Evolutionary conservation across 805 yeast genomes (phyloP).

Genomic region (Barnettozyma sucrosica): DNA sequence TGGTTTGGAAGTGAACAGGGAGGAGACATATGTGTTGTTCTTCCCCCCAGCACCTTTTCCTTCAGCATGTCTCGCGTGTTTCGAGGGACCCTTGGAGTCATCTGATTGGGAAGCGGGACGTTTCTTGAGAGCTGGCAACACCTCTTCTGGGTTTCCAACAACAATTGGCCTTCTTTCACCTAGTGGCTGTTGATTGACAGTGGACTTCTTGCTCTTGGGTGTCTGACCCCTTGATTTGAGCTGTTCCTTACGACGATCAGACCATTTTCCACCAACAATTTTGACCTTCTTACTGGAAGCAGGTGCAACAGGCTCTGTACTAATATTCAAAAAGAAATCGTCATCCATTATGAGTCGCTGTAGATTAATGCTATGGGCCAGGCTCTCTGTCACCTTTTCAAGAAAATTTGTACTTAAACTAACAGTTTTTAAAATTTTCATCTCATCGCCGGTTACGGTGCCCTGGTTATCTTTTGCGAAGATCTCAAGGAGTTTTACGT

Average conservation of each 20-base stretch:
- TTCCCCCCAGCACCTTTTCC: conserved; percentile 47
- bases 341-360: conserved; percentile 41
- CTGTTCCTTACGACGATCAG: conserved; percentile 55
- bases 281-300: conserved; percentile 28
- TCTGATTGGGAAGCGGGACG: conserved; percentile 12
- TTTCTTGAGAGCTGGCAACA: conserved; percentile 2
- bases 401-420: too few relatives aligned
- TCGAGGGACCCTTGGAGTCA: conserved; percentile 25
- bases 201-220: conserved; percentile 10
- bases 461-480: too few relatives aligned
- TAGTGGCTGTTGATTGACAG: conserved; percentile 1
- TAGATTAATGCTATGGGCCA: background rate
- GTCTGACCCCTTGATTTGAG: conserved; percentile 20
- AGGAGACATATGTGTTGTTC: conserved; percentile 70
- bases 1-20: conserved; percentile 71
- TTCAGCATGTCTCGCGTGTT: conserved; percentile 39
- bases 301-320: conserved; percentile 33
- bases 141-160: conserved; percentile 9
- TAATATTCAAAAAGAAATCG: conserved; percentile 72
- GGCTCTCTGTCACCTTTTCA: background rate
- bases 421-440: background rate
- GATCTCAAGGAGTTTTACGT: background rate
- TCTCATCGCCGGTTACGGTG: background rate
- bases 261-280: conserved; percentile 76
- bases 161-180: conserved; percentile 4